Percentiles rank a stretch among this genome's conserved stretches.
Conservation (phyloP, 257 asterid genomes). For the Gynochthodes officinalis region DNA sequence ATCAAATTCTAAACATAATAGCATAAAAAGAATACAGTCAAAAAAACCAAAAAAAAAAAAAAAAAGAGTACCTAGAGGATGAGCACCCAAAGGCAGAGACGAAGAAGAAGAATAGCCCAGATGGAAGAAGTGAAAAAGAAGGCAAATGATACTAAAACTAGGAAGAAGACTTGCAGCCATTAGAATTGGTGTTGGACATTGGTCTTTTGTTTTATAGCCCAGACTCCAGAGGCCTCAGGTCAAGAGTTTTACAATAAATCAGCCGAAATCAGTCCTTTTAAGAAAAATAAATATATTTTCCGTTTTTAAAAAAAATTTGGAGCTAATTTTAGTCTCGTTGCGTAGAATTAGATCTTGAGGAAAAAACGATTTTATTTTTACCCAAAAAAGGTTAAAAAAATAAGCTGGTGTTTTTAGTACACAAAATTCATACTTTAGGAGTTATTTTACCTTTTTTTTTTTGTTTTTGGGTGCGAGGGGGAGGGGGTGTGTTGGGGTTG, state of each 20-base stretch:
- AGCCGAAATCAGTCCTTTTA: neutral
- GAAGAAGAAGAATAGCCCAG: conserved; percentile 36
- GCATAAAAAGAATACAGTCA: neutral
- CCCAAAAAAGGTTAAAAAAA: too few relatives aligned
- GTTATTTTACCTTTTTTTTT: too few relatives aligned
- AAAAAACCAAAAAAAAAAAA: neutral
- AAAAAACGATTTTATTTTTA: too few relatives aligned
- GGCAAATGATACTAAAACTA: conserved; percentile 12
- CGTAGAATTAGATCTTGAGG: too few relatives aligned
- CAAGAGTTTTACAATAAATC: neutral
- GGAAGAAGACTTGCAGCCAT: conserved; percentile 16
- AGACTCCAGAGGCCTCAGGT: neutral
- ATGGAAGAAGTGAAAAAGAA: conserved; percentile 4
- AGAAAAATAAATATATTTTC: too few relatives aligned
- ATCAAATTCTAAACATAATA: conserved; percentile 1
- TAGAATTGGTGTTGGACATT: neutral
- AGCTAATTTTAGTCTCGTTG: too few relatives aligned
- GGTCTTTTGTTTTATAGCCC: neutral
- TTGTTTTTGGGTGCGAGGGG: too few relatives aligned
- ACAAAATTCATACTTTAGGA: too few relatives aligned
- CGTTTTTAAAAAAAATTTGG: too few relatives aligned
- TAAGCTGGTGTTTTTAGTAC: too few relatives aligned
- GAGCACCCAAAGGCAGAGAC: conserved; percentile 51
- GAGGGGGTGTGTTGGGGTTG: too few relatives aligned
- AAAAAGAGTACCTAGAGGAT: conserved; percentile 59